These are phyloP conservation scores for Colletotrichum salicis DNA, from an alignment of 2,329 filamentous ascomycete genomes.

Conservation along the genomic window DNA sequence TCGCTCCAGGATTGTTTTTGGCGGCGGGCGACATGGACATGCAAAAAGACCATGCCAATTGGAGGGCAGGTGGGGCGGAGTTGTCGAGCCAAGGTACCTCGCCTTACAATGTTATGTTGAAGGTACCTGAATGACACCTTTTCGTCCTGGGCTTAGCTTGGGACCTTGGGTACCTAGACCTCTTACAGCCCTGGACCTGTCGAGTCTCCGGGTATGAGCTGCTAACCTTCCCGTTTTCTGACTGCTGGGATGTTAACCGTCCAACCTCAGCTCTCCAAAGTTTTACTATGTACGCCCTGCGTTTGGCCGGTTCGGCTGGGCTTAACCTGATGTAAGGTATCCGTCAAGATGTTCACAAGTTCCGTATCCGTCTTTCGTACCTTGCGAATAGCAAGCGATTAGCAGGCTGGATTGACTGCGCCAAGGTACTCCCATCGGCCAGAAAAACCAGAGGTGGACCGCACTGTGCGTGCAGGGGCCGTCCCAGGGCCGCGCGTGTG, in stretches of 20 bases:
- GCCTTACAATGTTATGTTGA: neutral
- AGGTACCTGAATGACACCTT: neutral
- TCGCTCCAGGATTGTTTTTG: constrained; percentile 16
- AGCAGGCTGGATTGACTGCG: constrained; percentile 1
- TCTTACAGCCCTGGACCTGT: neutral
- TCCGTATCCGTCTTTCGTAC: neutral
- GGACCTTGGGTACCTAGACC: neutral
- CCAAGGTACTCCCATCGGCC: constrained; percentile 5
- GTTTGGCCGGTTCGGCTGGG: neutral
- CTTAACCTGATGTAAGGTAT: neutral
- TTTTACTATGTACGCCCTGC: neutral
- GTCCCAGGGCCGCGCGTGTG: constrained; percentile 34
- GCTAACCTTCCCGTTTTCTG: constrained; percentile 10
- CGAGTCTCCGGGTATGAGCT: constrained; percentile 1
- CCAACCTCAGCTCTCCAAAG: neutral
- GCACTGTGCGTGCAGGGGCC: constrained; percentile 31
- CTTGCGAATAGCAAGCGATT: neutral
- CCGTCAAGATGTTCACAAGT: neutral
- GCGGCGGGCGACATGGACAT: constrained; percentile 10
- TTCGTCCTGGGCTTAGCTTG: too few species aligned
- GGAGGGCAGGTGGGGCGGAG: constrained; percentile 7
- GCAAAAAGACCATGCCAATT: constrained; percentile 5
- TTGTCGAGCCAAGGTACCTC: neutral
- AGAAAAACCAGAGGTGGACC: neutral
- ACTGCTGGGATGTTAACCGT: constrained; percentile 6